phyloP scores from a whole-genome alignment of 2,329 filamentous ascomycete genomes.

The Biscogniauxia mediterranea region DNA sequence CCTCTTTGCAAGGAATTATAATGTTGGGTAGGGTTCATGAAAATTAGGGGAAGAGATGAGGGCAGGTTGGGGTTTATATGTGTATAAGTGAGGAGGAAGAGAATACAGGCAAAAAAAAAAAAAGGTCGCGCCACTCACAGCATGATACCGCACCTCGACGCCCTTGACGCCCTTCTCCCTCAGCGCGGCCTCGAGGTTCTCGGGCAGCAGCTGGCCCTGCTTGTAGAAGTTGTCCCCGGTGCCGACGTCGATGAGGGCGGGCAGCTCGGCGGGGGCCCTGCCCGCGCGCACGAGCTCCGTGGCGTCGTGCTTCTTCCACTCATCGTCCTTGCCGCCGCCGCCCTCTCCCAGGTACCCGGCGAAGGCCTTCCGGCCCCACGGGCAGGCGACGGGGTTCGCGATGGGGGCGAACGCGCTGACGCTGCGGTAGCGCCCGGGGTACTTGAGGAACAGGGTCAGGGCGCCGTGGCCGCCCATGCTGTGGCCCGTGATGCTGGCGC shows the following conservation, averaged over 20 bases:
- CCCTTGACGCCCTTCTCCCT: conserved; percentile 72
- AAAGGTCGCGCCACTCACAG: conserved; percentile 43
- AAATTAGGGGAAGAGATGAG: too few relatives aligned
- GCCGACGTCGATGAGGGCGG: conserved; percentile 86
- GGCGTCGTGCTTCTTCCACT: conserved; percentile 88
- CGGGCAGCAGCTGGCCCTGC: conserved; percentile 84
- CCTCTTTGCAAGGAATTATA: too few relatives aligned
- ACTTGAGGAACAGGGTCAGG: conserved; percentile 85
- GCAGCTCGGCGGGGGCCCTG: conserved; percentile 49
- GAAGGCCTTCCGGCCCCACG: conserved; percentile 97
- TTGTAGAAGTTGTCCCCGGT: conserved; percentile 97
- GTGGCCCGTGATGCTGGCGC: conserved; percentile 87
- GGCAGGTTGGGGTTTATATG: too few relatives aligned
- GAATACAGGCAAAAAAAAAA: not conserved
- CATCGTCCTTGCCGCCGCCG: conserved; percentile 63
- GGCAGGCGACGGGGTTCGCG: conserved; percentile 77
- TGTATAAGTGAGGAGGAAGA: not conserved
- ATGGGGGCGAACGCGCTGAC: conserved; percentile 92
- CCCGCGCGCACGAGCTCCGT: conserved; percentile 76
- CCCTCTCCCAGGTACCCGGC: conserved; percentile 79
- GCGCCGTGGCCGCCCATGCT: conserved; percentile 98
- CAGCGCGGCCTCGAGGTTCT: conserved; percentile 83
- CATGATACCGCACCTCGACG: conserved; percentile 78
- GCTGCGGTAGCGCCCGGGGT: conserved; percentile 85
- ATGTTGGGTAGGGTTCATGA: too few relatives aligned